Evolutionary conservation across 768 basidiomycete species (phyloP), one percentile per base, ranked within the genome.

Genomic region (Megacollybia marginata): DNA sequence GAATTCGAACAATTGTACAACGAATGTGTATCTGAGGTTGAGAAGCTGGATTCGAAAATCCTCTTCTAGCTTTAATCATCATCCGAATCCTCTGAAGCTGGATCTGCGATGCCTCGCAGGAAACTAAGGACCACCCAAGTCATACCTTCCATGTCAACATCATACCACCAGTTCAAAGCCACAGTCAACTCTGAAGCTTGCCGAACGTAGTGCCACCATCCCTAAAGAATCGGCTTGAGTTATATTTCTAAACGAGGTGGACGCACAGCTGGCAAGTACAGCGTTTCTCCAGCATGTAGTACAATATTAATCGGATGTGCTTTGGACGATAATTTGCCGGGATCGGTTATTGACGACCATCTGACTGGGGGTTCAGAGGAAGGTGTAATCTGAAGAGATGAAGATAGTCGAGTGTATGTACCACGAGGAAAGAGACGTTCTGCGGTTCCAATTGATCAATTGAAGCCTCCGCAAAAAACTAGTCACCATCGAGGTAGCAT

Each of bases 151-250:
- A 83, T 75, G 61, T 90, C 85, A 55, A 85, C 74, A 57, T 93
- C 90, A 61, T 89, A 91, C 90, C 90, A 93, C 83, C 87, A 92
- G 59, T 93, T 93, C 18, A 89, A 57, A 1, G 88, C 88, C 51
- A 92, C 79, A 1, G 78, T 82, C 19, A 72, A 69, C 52, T 73
- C 69, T 4, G 73, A 76, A 4, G 76, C 69, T 61, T 96, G 93
- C 36, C 80, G 74, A 33, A 95, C 91, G 59, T 89, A 78, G 62
- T 95, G 93, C 85, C 87, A 95, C 94, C 94, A 96, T 0, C 90
- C 85, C 23, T 28, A 28, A 28, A 28, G 23, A 28, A 28, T 28
- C 23, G 6, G 23, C 23, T 28, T 28, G 23, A 28, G 23, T 28
- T 28, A 6, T 28, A 28, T 28, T 28, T 28, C 23, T 28, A 28